These are phyloP conservation scores for Dioscorea alata DNA, from an alignment of 106 monocot species.

Conservation along the genomic window DNA sequence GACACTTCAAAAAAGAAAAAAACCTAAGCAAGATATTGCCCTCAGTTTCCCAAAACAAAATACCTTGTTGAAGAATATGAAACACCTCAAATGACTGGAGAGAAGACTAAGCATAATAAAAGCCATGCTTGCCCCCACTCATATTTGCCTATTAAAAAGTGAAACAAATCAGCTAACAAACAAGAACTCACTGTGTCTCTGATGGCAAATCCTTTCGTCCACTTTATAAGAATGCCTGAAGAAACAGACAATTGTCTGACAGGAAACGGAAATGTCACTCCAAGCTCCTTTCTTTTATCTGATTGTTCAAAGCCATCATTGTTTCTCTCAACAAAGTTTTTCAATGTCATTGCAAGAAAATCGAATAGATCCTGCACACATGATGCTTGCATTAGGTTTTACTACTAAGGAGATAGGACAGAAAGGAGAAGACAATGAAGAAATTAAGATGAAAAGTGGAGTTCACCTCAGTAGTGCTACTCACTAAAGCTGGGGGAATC, in stretches of 20 bases:
- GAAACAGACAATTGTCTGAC: constrained; percentile 64
- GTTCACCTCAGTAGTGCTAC: constrained; percentile 55
- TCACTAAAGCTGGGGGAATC: constrained; percentile 57
- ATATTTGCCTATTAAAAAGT: too few species aligned
- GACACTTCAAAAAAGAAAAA: too few species aligned
- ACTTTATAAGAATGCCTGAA: constrained; percentile 74
- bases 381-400: background rate
- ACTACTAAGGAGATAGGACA: background rate
- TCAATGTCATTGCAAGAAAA: constrained; percentile 42
- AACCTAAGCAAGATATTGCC: too few species aligned
- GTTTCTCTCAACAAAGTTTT: constrained; percentile 37
- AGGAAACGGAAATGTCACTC: constrained; percentile 87
- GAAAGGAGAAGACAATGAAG: background rate
- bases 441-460: background rate
- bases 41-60: too few species aligned
- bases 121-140: too few species aligned
- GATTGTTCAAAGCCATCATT: constrained; percentile 10
- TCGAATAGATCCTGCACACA: constrained; percentile 56
- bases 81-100: too few species aligned
- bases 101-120: too few species aligned
- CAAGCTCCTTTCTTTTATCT: constrained; percentile 48
- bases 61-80: too few species aligned
- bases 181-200: constrained; percentile 46
- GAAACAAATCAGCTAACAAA: too few species aligned
- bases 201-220: constrained; percentile 83